Conservation (phyloP, 106 monocot genomes). For the Xerophyta viscosa region DNA sequence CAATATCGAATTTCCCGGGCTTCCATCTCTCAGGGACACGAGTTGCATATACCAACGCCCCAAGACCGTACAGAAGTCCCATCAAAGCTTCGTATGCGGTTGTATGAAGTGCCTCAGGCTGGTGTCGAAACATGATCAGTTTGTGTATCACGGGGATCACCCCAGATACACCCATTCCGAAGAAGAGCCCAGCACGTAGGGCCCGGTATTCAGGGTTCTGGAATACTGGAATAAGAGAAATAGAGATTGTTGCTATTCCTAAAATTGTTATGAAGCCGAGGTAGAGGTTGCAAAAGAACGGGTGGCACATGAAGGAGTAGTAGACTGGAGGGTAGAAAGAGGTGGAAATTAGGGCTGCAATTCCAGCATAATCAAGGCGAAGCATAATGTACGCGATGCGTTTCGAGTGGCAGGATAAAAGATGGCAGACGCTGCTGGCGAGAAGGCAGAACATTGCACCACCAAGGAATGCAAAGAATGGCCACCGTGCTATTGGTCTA, state of each 20-base stretch:
- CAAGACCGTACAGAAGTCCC: conserved; percentile 79
- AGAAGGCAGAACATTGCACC: conserved; percentile 99
- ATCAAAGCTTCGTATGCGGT: conserved; percentile 82
- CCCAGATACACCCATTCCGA: conserved; percentile 90
- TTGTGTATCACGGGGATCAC: conserved; percentile 87
- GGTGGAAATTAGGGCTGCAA: conserved; percentile 83
- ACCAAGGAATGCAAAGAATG: conserved; percentile 81
- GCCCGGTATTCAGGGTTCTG: conserved; percentile 65
- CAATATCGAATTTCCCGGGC: conserved; percentile 93
- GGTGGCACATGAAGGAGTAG: conserved; percentile 98
- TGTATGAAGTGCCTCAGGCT: conserved; percentile 75
- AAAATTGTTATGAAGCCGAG: conserved; percentile 66
- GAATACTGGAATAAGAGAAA: conserved; percentile 72
- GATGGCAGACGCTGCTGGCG: conserved; percentile 89
- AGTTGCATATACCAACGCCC: conserved; percentile 81
- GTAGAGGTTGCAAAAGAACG: conserved; percentile 85
- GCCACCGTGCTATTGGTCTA: conserved; percentile 76
- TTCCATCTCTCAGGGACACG: conserved; percentile 86
- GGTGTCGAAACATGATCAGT: conserved; percentile 48
- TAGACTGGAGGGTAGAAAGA: conserved; percentile 98
- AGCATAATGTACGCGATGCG: conserved; percentile 92
- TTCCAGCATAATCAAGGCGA: conserved; percentile 88
- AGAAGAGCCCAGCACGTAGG: conserved; percentile 70
- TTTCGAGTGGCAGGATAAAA: conserved; percentile 80
- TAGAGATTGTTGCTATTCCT: conserved; percentile 53